Percentiles rank a stretch among this genome's conserved stretches.
phyloP scores from a whole-genome alignment of 768 basidiomycete genomes.

The Russula emetica region DNA sequence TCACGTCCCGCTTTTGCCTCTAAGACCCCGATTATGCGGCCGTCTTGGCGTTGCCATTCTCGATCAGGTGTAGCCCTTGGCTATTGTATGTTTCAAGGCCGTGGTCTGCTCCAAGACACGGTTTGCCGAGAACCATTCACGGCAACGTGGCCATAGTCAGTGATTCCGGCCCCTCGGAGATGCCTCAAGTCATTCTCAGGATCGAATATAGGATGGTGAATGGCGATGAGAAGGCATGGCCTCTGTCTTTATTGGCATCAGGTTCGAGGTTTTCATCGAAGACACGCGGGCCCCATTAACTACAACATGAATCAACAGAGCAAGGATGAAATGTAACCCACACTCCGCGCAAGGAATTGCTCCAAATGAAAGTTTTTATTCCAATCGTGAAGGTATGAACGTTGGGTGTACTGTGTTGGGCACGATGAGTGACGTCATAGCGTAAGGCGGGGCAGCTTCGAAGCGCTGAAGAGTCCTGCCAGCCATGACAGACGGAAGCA shows the following conservation, averaged over 20 bases:
- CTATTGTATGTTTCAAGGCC: too few relatives aligned
- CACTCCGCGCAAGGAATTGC: not conserved
- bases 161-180: not conserved
- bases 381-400: not conserved
- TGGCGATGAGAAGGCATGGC: not conserved
- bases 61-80: too few relatives aligned
- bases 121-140: not conserved
- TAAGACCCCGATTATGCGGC: too few relatives aligned
- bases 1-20: too few relatives aligned
- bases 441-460: not conserved
- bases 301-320: not conserved
- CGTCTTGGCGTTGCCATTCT: too few relatives aligned
- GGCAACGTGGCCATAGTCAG: not conserved
- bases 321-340: not conserved
- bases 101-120: not conserved
- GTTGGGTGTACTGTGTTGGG: not conserved
- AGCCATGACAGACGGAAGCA: not conserved
- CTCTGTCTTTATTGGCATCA: not conserved
- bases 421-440: conserved; percentile 1
- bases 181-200: not conserved
- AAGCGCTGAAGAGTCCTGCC: not conserved
- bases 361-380: not conserved
- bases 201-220: too few relatives aligned
- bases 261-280: not conserved
- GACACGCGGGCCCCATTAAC: not conserved